These are phyloP conservation scores for Epichloe typhina DNA, from an alignment of 2,329 filamentous ascomycete genomes.

Conservation along the genomic window DNA sequence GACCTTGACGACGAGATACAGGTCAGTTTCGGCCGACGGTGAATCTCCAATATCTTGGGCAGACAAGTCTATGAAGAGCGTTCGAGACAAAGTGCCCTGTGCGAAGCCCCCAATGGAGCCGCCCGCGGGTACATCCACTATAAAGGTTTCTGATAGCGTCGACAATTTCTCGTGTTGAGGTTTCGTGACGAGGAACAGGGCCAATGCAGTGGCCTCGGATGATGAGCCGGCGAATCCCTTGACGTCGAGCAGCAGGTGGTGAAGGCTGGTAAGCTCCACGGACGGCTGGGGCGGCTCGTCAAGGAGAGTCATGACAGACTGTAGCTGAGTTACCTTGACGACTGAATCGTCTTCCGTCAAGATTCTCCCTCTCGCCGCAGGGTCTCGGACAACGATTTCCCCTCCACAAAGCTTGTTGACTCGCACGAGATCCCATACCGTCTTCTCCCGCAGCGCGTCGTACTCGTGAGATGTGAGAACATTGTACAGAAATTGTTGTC, in stretches of 20 bases:
- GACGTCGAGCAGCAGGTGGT: slow-evolving; percentile 74
- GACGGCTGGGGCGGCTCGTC: slow-evolving; percentile 62
- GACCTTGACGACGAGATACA: slow-evolving; percentile 77
- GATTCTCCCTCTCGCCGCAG: slow-evolving; percentile 67
- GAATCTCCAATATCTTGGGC: slow-evolving; percentile 56
- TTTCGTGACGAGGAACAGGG: slow-evolving; percentile 66
- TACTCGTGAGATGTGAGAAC: slow-evolving; percentile 83
- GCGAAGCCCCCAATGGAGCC: slow-evolving; percentile 55
- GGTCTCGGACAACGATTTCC: slow-evolving; percentile 90
- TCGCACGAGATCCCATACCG: slow-evolving; percentile 87
- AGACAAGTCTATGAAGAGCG: slow-evolving; percentile 77
- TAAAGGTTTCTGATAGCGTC: slow-evolving; percentile 71
- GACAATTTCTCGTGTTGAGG: slow-evolving; percentile 47
- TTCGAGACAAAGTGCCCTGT: slow-evolving; percentile 59
- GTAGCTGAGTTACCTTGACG: slow-evolving; percentile 77
- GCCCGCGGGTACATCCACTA: slow-evolving; percentile 61
- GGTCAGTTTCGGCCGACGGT: slow-evolving; percentile 50
- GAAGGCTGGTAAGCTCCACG: slow-evolving; percentile 56
- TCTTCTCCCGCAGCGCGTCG: slow-evolving; percentile 66
- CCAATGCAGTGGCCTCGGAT: slow-evolving; percentile 61
- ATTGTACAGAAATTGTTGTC: slow-evolving; percentile 86
- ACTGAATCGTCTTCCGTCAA: slow-evolving; percentile 88
- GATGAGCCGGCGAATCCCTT: slow-evolving; percentile 68
- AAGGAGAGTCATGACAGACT: slow-evolving; percentile 91
- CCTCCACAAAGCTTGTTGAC: slow-evolving; percentile 91